Evolutionary conservation across 331 rosid species (phyloP).

Genomic region (Dryas integrifolia): DNA sequence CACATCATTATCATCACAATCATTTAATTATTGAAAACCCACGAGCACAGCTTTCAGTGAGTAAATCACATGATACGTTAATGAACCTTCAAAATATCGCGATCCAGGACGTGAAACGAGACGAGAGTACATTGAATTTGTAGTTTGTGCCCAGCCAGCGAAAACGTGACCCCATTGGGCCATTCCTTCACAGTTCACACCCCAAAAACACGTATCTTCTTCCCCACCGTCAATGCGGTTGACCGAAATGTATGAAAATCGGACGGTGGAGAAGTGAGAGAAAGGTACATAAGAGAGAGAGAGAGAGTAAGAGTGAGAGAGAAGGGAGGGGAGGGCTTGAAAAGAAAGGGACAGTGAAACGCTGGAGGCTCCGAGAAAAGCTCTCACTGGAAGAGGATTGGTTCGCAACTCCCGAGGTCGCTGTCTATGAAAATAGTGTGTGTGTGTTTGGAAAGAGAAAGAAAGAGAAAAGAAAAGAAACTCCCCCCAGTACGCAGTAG

Average conservation of each 20-base stretch:
- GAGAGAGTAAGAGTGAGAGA: not conserved
- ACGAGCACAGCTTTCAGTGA: not conserved
- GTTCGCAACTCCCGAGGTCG: slow-evolving; percentile 45
- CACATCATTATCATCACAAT: slow-evolving; percentile 42
- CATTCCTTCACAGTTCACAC: too few relatives aligned
- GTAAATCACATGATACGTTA: slow-evolving; percentile 20
- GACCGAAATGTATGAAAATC: slow-evolving; percentile 18
- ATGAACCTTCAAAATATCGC: slow-evolving; percentile 11
- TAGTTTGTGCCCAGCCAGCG: slow-evolving; percentile 18
- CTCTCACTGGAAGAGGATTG: slow-evolving; percentile 46
- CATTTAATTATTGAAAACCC: slow-evolving; percentile 36
- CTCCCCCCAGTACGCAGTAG: slow-evolving; percentile 9
- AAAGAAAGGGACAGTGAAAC: slow-evolving; percentile 26
- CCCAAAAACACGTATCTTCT: not conserved
- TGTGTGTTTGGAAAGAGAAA: slow-evolving; percentile 24
- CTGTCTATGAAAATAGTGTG: slow-evolving; percentile 30
- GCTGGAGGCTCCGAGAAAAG: slow-evolving; percentile 48
- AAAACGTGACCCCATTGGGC: slow-evolving; percentile 17
- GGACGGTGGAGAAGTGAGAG: slow-evolving; percentile 16
- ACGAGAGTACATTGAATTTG: slow-evolving; percentile 20
- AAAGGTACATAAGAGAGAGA: slow-evolving; percentile 3
- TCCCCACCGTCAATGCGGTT: slow-evolving; percentile 6
- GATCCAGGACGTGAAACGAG: not conserved
- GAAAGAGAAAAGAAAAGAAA: slow-evolving; percentile 1
- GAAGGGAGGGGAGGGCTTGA: not conserved